Conservation (phyloP, 2,329 filamentous ascomycete species). For the Fusarium heterosporum region DNA sequence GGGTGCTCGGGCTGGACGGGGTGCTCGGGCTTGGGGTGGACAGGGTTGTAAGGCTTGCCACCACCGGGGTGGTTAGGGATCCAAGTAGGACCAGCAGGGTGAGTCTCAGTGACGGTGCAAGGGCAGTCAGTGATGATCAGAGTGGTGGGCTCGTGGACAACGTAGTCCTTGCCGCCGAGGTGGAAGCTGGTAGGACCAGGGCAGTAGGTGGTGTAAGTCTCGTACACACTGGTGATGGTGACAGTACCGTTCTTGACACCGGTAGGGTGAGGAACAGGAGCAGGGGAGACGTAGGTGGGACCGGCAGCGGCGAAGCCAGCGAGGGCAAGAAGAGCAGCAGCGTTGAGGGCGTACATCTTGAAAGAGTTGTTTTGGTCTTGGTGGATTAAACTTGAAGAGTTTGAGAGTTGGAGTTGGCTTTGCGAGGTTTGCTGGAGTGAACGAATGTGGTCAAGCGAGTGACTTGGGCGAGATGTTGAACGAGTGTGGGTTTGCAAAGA, state of each 20-base stretch:
- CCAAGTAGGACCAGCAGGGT: conserved; percentile 39
- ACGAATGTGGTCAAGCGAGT: conserved; percentile 39
- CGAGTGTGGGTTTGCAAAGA: conserved; percentile 32
- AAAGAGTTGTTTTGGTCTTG: conserved; percentile 23
- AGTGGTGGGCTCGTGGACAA: conserved; percentile 65
- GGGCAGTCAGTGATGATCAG: conserved; percentile 68
- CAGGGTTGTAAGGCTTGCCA: conserved; percentile 1
- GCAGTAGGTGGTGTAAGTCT: conserved; percentile 56
- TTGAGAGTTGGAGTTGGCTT: conserved; percentile 18
- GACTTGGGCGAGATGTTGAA: conserved; percentile 43
- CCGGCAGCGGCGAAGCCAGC: conserved; percentile 41
- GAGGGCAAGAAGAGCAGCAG: conserved; percentile 43
- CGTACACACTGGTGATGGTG: conserved; percentile 53
- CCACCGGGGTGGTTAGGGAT: conserved; percentile 20
- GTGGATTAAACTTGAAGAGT: conserved; percentile 11
- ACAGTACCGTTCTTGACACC: conserved; percentile 43
- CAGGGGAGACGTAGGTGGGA: conserved; percentile 19
- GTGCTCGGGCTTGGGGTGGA: conserved; percentile 3
- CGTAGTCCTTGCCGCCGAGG: conserved; percentile 63
- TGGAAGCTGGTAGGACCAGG: conserved; percentile 63
- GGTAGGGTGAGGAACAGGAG: conserved; percentile 17
- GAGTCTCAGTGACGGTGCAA: conserved; percentile 58
- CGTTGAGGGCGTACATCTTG: conserved; percentile 47
- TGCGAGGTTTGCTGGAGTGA: conserved; percentile 23
- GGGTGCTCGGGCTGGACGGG: neutral